Evolutionary conservation across 768 basidiomycete genomes (phyloP).

Genomic region (Kwoniella shandongensis): DNA sequence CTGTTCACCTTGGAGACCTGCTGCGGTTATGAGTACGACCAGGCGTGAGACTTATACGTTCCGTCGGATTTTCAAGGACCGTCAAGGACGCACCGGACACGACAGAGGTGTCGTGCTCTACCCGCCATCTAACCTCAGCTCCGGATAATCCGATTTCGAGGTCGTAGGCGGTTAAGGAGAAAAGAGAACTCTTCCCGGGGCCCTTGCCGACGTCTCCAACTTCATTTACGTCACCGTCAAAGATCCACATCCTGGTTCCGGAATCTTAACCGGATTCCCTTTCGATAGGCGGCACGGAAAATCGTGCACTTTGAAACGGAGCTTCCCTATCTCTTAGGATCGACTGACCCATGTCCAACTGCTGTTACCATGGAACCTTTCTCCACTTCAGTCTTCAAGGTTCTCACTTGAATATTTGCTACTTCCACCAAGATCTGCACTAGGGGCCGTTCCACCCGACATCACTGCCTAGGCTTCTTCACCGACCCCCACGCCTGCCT

Average conservation of each 20-base stretch:
- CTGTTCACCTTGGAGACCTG: conserved; percentile 80
- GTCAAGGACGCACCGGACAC: conserved; percentile 72
- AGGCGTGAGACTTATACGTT: conserved; percentile 68
- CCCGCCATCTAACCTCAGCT: conserved; percentile 71
- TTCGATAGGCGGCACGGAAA: conserved; percentile 68
- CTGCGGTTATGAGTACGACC: conserved; percentile 72
- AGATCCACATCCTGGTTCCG: conserved; percentile 66
- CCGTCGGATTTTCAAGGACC: conserved; percentile 80
- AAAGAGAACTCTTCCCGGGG: conserved; percentile 77
- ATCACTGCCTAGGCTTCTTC: conserved; percentile 76
- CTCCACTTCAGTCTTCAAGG: conserved; percentile 85
- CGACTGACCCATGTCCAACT: conserved; percentile 83
- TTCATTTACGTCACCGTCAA: conserved; percentile 68
- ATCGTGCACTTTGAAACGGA: conserved; percentile 69
- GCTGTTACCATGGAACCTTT: conserved; percentile 84
- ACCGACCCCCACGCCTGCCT: conserved; percentile 65
- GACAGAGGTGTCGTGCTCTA: conserved; percentile 70
- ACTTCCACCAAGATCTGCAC: conserved; percentile 86
- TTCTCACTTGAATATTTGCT: conserved; percentile 85
- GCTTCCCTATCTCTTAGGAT: conserved; percentile 76
- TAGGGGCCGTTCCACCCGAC: conserved; percentile 73
- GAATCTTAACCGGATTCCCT: conserved; percentile 78
- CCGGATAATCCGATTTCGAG: conserved; percentile 73
- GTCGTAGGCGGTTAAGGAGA: conserved; percentile 72
- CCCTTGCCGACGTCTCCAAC: conserved; percentile 64